Evolutionary conservation across 2,329 filamentous ascomycete genomes (phyloP), one percentile per base, ranked within the genome.

Genomic region (Trichoderma cornu-damae): DNA sequence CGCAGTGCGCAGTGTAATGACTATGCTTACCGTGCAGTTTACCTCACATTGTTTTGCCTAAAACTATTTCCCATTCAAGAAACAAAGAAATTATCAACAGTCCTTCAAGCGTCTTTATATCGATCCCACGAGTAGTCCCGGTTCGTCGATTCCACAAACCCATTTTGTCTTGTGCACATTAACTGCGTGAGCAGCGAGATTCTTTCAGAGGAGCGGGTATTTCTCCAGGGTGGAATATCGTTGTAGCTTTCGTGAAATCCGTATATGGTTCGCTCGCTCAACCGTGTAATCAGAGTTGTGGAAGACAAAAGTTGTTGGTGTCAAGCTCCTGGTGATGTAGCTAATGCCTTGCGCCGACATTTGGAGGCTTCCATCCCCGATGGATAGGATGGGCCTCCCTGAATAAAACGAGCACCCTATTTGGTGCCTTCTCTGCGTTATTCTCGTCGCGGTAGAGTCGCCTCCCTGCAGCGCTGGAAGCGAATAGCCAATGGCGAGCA

Each of bases 271-370:
- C 82, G 70, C 73, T 6, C 82, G 70, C 69, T 84, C 81, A 48
- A 84, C 81, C 0, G 81, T 82, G 61, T 84, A 84, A 0, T 81
- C 81, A 26, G 79, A 74, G 56, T 84, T 85, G 63, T 84, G 84
- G 62, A 84, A 76, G 7, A 84, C 64, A 59, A 85, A 75, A 18
- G 79, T 69, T n/a, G 65, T 70, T n/a, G 3, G 79, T 73, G 35
- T 79, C 72, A 20, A 82, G 71, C 79, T 73, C 14, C 73, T 73
- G 62, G 88, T 81, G 63, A 87, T 86, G 2, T 82, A 85, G 9
- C 80, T 79, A 3, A 89, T 71, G 61, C 87, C 84, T 65, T 88
- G 85, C 0, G 78, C 83, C 0, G 84, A 88, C 71, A 88, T 80
- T 61, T 86, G 80, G 59, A 88, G 78, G 60, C 82, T 84, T 3